A percentile compares a stretch with the other conserved stretches of the same genome.
phyloP scores from a whole-genome alignment of 1,284 basidiomycete genomes.

The Pseudozyma sp. region DNA sequence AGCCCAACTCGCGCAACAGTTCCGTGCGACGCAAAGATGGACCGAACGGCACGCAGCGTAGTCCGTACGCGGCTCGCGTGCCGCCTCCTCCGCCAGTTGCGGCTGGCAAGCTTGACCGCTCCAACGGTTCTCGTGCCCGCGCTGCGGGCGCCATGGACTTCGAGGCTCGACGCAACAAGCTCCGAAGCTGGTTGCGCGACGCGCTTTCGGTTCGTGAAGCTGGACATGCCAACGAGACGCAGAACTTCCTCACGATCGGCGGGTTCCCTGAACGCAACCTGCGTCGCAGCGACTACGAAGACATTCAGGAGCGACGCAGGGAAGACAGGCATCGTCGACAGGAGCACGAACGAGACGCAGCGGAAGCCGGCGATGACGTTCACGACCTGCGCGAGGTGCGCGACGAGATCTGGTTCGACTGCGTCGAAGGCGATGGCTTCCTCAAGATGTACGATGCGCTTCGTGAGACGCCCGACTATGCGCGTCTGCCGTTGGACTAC shows the following conservation, averaged over 20 bases:
- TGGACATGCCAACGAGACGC: conserved; percentile 57
- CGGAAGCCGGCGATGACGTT: conserved; percentile 60
- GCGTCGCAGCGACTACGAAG: conserved; percentile 44
- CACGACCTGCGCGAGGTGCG: conserved; percentile 60
- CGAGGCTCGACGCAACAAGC: conserved; percentile 60
- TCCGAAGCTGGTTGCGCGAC: conserved; percentile 65
- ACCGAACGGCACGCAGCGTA: conserved; percentile 14
- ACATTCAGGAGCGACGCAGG: conserved; percentile 57
- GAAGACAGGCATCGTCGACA: conserved; percentile 57
- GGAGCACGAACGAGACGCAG: conserved; percentile 59
- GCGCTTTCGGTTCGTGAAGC: conserved; percentile 63
- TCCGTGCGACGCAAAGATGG: conserved; percentile 35
- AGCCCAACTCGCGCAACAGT: conserved; percentile 14
- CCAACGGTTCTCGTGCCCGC: conserved; percentile 21
- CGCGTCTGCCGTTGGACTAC: conserved; percentile 57
- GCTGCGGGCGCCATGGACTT: conserved; percentile 44
- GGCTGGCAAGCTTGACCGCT: conserved; percentile 7
- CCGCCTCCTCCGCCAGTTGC: conserved; percentile 4
- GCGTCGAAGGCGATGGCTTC: conserved; percentile 64
- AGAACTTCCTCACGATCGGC: conserved; percentile 60
- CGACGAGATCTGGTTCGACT: conserved; percentile 63
- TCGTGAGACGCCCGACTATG: conserved; percentile 51
- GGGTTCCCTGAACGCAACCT: conserved; percentile 56
- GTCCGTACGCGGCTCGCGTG: conserved; percentile 2
- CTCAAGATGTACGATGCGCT: conserved; percentile 60